phyloP scores from a whole-genome alignment of 768 basidiomycete species.

The Amanita pseudoporphyria region DNA sequence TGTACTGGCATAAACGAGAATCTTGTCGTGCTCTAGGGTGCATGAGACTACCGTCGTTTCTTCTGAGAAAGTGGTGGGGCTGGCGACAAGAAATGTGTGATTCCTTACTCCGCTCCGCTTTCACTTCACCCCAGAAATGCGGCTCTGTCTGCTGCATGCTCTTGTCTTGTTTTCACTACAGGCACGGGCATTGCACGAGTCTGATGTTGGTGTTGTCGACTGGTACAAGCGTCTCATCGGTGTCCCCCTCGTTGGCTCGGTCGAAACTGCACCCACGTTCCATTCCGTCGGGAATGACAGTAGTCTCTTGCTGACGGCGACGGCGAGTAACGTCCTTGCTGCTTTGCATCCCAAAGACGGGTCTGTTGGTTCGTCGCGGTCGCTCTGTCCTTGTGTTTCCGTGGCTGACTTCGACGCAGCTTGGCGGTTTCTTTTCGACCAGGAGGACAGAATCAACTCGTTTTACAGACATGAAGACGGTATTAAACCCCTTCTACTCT shows the following conservation, averaged over 20 bases:
- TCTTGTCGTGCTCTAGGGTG: too few species aligned
- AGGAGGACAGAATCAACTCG: conserved; percentile 54
- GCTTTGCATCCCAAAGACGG: conserved; percentile 62
- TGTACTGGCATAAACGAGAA: too few species aligned
- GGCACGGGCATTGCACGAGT: conserved; percentile 48
- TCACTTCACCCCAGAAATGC: neutral
- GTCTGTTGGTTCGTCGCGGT: conserved; percentile 42
- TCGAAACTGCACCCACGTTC: conserved; percentile 50
- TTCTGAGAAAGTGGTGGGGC: too few species aligned
- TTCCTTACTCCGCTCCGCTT: too few species aligned
- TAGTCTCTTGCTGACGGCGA: conserved; percentile 55
- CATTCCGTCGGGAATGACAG: conserved; percentile 30
- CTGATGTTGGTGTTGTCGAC: conserved; percentile 75
- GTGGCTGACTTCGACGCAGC: conserved; percentile 26
- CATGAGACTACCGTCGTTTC: too few species aligned
- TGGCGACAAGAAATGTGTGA: too few species aligned
- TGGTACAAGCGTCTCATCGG: conserved; percentile 81
- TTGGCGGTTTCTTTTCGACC: conserved; percentile 77
- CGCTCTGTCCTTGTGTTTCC: conserved; percentile 13
- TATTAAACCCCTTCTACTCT: conserved; percentile 24
- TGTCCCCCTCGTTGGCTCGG: conserved; percentile 47
- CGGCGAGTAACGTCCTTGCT: conserved; percentile 69
- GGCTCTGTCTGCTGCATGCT: neutral
- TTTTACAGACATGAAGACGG: conserved; percentile 52
- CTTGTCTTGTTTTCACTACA: neutral